These are phyloP conservation scores for Cladosporium sp. DNA, from an alignment of 2,329 filamentous ascomycete genomes.

Conservation along the genomic window DNA sequence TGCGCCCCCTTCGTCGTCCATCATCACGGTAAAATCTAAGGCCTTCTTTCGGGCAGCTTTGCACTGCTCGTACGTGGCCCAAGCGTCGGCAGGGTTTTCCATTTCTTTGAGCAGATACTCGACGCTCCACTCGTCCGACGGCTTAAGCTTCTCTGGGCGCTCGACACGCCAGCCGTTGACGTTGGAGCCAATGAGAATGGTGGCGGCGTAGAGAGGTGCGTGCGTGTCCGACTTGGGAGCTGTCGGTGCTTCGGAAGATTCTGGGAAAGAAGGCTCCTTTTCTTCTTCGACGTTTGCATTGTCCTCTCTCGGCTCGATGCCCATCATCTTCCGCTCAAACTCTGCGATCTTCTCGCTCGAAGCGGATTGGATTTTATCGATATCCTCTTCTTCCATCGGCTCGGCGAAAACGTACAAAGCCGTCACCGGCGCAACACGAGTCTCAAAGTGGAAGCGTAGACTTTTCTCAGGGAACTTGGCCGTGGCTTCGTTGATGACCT, in stretches of 20 bases:
- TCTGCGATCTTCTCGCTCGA: slow-evolving; percentile 62
- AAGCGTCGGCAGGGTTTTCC: slow-evolving; percentile 37
- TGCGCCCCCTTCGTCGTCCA: not conserved
- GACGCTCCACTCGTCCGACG: slow-evolving; percentile 61
- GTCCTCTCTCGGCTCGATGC: slow-evolving; percentile 17
- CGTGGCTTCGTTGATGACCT: slow-evolving; percentile 71
- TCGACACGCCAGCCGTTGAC: slow-evolving; percentile 61
- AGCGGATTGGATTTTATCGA: slow-evolving; percentile 69
- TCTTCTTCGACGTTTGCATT: not conserved
- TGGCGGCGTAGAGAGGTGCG: slow-evolving; percentile 60
- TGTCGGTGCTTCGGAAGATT: slow-evolving; percentile 11
- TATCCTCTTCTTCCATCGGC: slow-evolving; percentile 70
- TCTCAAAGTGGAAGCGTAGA: slow-evolving; percentile 44
- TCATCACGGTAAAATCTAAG: slow-evolving; percentile 25
- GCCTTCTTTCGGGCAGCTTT: slow-evolving; percentile 53
- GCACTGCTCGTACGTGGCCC: slow-evolving; percentile 52
- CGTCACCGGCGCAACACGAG: slow-evolving; percentile 21
- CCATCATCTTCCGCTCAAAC: slow-evolving; percentile 55
- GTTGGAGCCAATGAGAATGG: slow-evolving; percentile 66
- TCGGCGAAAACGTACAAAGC: slow-evolving; percentile 85
- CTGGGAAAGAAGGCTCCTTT: slow-evolving; percentile 35
- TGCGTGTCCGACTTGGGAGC: slow-evolving; percentile 11
- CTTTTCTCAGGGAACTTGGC: slow-evolving; percentile 64
- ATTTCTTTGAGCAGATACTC: slow-evolving; percentile 73
- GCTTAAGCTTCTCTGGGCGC: slow-evolving; percentile 52